Conservation (phyloP, 192 early-diverging fungal genomes). For the Allomyces macrogynus region DNA sequence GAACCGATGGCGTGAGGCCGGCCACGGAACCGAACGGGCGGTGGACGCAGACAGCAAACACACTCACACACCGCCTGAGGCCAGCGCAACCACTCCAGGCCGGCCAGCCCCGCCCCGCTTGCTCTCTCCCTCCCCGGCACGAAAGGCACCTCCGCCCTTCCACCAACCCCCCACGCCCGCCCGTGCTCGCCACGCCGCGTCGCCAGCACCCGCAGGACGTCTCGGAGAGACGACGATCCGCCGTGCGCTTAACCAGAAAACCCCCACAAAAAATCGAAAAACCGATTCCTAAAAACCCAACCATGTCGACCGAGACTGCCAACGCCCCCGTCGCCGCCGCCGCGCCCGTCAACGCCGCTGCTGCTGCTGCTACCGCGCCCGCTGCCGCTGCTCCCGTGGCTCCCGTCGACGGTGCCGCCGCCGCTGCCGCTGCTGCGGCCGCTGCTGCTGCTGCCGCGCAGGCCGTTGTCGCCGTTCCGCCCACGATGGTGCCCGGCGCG, state of each 20-base stretch:
- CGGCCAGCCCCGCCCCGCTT: too few relatives aligned
- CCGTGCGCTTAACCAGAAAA: background rate
- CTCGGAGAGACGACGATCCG: too few relatives aligned
- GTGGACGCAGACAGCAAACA: too few relatives aligned
- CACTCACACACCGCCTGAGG: too few relatives aligned
- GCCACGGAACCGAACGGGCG: too few relatives aligned
- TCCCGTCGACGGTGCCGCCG: constrained; percentile 9
- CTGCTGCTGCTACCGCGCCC: constrained; percentile 16
- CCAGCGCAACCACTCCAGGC: too few relatives aligned
- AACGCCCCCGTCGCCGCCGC: constrained; percentile 15
- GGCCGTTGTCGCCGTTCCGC: constrained; percentile 23
- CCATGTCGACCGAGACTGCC: constrained; percentile 2
- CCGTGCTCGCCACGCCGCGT: too few relatives aligned
- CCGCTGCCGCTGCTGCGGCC: constrained; percentile 20
- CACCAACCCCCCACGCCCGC: too few relatives aligned
- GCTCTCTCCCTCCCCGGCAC: too few relatives aligned
- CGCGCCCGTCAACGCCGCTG: constrained; percentile 14
- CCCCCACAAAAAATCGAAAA: background rate
- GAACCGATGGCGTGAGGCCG: too few relatives aligned
- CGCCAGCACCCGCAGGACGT: too few relatives aligned
- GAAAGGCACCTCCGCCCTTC: too few relatives aligned
- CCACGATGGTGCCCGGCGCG: constrained; percentile 19
- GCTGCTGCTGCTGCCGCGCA: constrained; percentile 22
- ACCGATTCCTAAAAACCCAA: background rate
- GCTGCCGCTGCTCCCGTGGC: constrained; percentile 13